phyloP scores from a whole-genome alignment of 1,139 yeast species.

The Saccharomyces uvarum region DNA sequence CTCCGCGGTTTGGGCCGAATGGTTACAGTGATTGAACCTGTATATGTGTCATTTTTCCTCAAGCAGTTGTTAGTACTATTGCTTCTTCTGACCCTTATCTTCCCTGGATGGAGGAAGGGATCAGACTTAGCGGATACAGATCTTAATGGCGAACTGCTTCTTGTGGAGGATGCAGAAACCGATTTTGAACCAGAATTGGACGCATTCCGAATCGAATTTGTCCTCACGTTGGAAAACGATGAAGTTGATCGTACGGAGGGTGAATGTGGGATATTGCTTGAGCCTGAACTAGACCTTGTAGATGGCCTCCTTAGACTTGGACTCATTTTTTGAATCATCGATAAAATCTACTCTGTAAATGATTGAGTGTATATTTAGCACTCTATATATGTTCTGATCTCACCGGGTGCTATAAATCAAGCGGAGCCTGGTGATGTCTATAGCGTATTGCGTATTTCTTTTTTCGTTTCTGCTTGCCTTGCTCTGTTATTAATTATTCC shows the following conservation, averaged over 20 bases:
- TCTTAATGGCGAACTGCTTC: slow-evolving; percentile 15
- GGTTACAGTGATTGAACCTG: slow-evolving; percentile 34
- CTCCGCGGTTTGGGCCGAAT: slow-evolving; percentile 33
- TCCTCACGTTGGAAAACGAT: slow-evolving; percentile 14
- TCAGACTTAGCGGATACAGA: slow-evolving; percentile 12
- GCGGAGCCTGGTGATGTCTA: not conserved
- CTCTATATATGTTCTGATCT: not conserved
- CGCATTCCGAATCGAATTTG: slow-evolving; percentile 5
- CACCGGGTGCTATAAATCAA: not conserved
- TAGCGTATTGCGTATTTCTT: slow-evolving; percentile 4
- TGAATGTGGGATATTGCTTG: slow-evolving; percentile 10
- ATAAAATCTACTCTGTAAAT: not conserved
- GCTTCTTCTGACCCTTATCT: slow-evolving; percentile 6
- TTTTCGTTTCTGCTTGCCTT: not conserved
- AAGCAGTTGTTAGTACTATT: slow-evolving; percentile 1
- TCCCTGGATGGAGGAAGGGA: slow-evolving; percentile 11
- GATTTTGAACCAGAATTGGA: slow-evolving; percentile 16
- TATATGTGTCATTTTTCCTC: slow-evolving; percentile 21
- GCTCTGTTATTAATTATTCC: not conserved
- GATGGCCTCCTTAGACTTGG: slow-evolving; percentile 10
- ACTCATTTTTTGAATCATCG: slow-evolving; percentile 11
- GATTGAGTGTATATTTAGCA: not conserved
- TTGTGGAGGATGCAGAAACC: slow-evolving; percentile 13
- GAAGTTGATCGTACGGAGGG: slow-evolving; percentile 16
- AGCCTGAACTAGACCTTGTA: slow-evolving; percentile 7